Conservation (phyloP, 202 grass and related monocot species). For the Dendrocalamus latiflorus region DNA sequence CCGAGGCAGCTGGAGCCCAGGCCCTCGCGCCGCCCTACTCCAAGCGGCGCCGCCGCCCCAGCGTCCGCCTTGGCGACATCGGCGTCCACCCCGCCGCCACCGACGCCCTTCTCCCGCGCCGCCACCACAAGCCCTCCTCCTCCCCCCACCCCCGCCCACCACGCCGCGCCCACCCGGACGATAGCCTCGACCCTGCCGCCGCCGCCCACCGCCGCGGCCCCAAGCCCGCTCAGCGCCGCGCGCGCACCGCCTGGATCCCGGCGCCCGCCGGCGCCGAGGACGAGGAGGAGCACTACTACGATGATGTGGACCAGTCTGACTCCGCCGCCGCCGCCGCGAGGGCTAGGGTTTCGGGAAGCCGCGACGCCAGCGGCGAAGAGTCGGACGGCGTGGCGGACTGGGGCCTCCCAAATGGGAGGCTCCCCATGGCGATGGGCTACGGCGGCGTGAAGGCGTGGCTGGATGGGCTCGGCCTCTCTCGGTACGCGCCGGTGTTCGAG, state of each 20-base stretch:
- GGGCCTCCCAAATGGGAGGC: slow-evolving; percentile 54
- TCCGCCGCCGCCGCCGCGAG: slow-evolving; percentile 34
- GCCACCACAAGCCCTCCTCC: no score
- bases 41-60: no score
- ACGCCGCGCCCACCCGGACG: no score
- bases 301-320: slow-evolving; percentile 55
- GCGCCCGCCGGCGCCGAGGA: slow-evolving; percentile 24
- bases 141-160: no score
- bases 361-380: slow-evolving; percentile 57
- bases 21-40: no score
- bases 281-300: slow-evolving; percentile 50
- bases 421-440: slow-evolving; percentile 25
- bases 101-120: no score
- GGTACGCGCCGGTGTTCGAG: slow-evolving; percentile 75
- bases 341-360: slow-evolving; percentile 74
- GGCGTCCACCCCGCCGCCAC: no score
- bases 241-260: slow-evolving; percentile 44
- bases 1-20: no score
- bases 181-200: no score
- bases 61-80: no score
- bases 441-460: slow-evolving; percentile 65
- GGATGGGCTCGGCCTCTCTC: slow-evolving; percentile 47
- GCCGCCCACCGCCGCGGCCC: no score
- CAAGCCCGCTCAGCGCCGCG: no score
- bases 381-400: slow-evolving; percentile 63